Evolutionary conservation across 805 yeast species (phyloP).

Genomic region (Saturnispora ahearnii): DNA sequence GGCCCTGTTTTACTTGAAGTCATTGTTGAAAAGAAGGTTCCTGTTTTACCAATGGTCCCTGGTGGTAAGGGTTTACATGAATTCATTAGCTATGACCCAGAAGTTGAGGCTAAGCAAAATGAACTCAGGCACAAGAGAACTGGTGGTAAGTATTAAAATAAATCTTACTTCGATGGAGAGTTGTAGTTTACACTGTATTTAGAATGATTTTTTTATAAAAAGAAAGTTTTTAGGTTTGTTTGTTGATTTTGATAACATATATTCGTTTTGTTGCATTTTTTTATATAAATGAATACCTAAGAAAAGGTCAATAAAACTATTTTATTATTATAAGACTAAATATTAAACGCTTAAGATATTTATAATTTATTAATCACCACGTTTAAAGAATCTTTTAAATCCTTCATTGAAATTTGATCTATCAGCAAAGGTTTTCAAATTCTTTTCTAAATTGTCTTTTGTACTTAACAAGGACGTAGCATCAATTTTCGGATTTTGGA

Average conservation of each 20-base stretch:
- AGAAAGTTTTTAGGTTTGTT: slow-evolving; percentile 1
- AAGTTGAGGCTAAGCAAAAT: slow-evolving; percentile 62
- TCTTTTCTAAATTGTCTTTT: slow-evolving; percentile 36
- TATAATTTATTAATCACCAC: slow-evolving; percentile 11
- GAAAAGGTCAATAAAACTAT: slow-evolving; percentile 1
- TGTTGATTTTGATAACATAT: neutral
- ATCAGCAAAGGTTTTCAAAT: slow-evolving; percentile 39
- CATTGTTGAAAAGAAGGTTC: slow-evolving; percentile 82
- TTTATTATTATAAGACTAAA: neutral
- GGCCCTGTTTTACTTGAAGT: slow-evolving; percentile 93
- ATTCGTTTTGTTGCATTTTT: slow-evolving; percentile 6
- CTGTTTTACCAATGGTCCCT: slow-evolving; percentile 97
- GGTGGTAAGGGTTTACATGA: slow-evolving; percentile 93
- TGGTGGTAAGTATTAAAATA: slow-evolving; percentile 51
- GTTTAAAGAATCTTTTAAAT: slow-evolving; percentile 50
- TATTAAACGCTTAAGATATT: neutral
- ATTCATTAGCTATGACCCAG: slow-evolving; percentile 79
- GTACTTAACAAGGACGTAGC: slow-evolving; percentile 29
- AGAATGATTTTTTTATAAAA: neutral
- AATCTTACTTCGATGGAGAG: neutral
- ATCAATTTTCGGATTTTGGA: slow-evolving; percentile 22
- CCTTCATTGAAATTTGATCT: slow-evolving; percentile 63
- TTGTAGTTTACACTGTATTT: neutral
- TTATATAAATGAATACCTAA: neutral
- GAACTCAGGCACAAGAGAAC: slow-evolving; percentile 67